Evolutionary conservation across 139 green algal species (phyloP).

Genomic region (Nannochloris sp.): DNA sequence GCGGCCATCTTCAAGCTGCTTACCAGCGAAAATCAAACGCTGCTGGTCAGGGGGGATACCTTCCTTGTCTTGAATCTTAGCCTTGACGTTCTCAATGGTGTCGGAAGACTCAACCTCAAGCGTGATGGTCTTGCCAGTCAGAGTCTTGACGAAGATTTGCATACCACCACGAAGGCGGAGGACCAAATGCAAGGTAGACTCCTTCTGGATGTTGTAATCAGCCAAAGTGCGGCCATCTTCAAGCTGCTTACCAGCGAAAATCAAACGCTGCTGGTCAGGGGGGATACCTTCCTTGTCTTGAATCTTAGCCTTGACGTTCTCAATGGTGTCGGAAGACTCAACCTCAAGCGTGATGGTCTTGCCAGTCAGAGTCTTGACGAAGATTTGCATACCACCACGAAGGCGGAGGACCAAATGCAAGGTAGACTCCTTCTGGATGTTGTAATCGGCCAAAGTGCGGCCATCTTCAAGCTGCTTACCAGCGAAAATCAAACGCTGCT

Average conservation of each 20-base stretch:
- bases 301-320: constrained; percentile 95
- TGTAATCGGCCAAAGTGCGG: constrained; percentile 93
- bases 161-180: constrained; percentile 48
- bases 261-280: constrained; percentile 95
- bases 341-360: constrained; percentile 95
- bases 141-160: constrained; percentile 80
- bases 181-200: constrained; percentile 55
- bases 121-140: constrained; percentile 83
- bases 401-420: constrained; percentile 97
- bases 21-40: constrained; percentile 96
- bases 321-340: constrained; percentile 73
- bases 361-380: constrained; percentile 68
- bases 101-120: constrained; percentile 66
- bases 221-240: constrained; percentile 81
- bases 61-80: constrained; percentile 86
- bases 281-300: constrained; percentile 90
- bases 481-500: constrained; percentile 97
- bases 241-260: constrained; percentile 98
- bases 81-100: constrained; percentile 39
- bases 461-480: constrained; percentile 98
- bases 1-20: constrained; percentile 96
- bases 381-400: constrained; percentile 80
- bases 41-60: constrained; percentile 95
- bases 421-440: constrained; percentile 97
- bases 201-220: constrained; percentile 96